Base-by-base conservation (phyloP, 345 rosid species). In the Mangifera indica region DNA sequence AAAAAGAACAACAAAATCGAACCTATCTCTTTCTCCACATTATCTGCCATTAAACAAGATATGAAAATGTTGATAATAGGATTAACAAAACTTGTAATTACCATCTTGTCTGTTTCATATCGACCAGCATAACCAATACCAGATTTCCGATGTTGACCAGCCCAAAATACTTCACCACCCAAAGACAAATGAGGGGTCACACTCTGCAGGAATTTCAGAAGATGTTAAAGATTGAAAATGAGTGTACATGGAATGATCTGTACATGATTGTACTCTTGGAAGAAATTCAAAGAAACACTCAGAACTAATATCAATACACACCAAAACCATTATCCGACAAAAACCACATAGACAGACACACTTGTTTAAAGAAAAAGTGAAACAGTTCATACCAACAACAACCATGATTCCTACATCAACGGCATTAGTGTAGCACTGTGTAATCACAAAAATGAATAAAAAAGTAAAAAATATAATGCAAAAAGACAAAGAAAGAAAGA, bases 131-230 rank as follows among this genome's bases (percentile, higher is more conserved):
- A 95, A 72, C 99, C 98, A 74, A 91, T 65, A 56, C 99, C 99
- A 1, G 99, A 95, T 84, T 91, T 95, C 40, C 93, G 84, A 79
- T 90, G 99, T 74, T 86, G 96, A 84, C 99, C 99, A 62, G 96
- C 91, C 98, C 97, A 95, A 77, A 95, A 92, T 69, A 86, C 85
- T 84, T 95, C 99, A 74, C 96, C 97, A 60, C 97, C 99, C 86
- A 95, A 72, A 60, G 98, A 87, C 63, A 95, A 61, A 75, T 80
- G 81, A 18, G 79, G 87, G 40, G 93, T 88, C 77, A 92, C 90
- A 79, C 87, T 88, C 99, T 95, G 86, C 82, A 81, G 71, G 68
- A 77, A 68, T 3, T 48, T 32, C 26, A 20, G 24, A 5, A 59
- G 25, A 29, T 46, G 21, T 69, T 20, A 42, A 45, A 29, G 9